Evolutionary conservation across 805 yeast genomes (phyloP).

Genomic region (Grigorovia jiainica): DNA sequence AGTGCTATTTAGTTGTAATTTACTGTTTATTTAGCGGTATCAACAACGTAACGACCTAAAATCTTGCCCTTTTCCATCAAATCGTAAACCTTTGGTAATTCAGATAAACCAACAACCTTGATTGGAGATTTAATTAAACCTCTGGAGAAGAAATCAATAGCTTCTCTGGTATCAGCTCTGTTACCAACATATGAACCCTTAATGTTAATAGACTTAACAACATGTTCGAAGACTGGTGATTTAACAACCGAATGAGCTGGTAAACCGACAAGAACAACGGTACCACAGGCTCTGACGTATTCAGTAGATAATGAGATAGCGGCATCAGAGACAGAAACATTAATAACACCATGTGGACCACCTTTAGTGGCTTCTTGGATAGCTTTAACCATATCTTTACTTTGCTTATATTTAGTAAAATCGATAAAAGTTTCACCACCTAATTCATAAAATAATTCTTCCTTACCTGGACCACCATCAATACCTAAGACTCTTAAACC

Average conservation of each 20-base stretch:
- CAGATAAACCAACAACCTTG: conserved; percentile 47
- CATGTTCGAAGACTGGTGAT: conserved; percentile 60
- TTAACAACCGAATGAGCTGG: conserved; percentile 67
- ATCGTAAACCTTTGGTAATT: conserved; percentile 43
- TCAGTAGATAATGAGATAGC: conserved; percentile 51
- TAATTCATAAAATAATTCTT: conserved; percentile 33
- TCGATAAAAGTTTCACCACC: conserved; percentile 51
- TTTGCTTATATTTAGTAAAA: conserved; percentile 41
- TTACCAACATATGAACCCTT: conserved; percentile 82
- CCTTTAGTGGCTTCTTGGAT: conserved; percentile 49
- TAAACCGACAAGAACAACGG: conserved; percentile 61
- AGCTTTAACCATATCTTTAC: conserved; percentile 35
- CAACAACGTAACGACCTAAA: conserved; percentile 79
- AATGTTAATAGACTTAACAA: conserved; percentile 59
- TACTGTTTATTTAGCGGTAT: conserved; percentile 53
- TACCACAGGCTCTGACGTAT: conserved; percentile 56
- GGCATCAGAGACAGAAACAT: conserved; percentile 56
- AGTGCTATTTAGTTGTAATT: too few relatives aligned
- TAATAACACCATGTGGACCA: conserved; percentile 66
- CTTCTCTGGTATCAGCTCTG: conserved; percentile 74
- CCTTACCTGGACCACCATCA: conserved; percentile 48
- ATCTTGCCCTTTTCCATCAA: conserved; percentile 49
- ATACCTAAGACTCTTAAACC: conserved; percentile 47
- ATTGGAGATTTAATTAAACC: conserved; percentile 59
- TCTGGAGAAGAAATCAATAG: conserved; percentile 58